These are phyloP conservation scores for Linum trigynum DNA, from an alignment of 345 rosid genomes.

Conservation along the genomic window DNA sequence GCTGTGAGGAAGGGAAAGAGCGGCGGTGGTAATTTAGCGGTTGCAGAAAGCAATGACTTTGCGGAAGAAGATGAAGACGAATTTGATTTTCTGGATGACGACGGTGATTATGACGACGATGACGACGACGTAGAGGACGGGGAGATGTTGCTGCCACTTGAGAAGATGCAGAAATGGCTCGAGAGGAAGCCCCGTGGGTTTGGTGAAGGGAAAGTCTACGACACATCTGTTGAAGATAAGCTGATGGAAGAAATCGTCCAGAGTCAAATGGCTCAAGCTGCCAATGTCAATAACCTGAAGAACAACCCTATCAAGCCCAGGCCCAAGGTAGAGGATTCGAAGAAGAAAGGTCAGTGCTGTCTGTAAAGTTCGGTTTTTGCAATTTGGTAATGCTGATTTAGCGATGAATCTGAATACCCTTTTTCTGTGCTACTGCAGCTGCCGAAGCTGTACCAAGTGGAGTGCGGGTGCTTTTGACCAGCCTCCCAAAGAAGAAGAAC, in stretches of 20 bases:
- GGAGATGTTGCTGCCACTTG: conserved; percentile 38
- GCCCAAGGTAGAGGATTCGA: conserved; percentile 20
- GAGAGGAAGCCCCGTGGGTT: conserved; percentile 68
- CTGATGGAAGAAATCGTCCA: background rate
- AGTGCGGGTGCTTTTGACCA: conserved; percentile 43
- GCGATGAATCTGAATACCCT: background rate
- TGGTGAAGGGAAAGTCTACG: conserved; percentile 46
- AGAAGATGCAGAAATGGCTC: conserved; percentile 57
- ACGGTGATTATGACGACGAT: conserved; percentile 16
- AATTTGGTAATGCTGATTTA: background rate
- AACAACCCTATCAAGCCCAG: conserved; percentile 29
- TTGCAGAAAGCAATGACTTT: no score
- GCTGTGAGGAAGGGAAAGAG: conserved; percentile 21
- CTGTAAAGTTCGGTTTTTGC: background rate
- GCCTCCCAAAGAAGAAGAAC: conserved; percentile 93
- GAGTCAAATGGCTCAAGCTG: background rate
- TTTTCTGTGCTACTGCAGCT: conserved; percentile 24
- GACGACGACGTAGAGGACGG: conserved; percentile 24
- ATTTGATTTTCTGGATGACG: conserved; percentile 18
- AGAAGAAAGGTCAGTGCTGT: conserved; percentile 26
- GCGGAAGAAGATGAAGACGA: conserved; percentile 17
- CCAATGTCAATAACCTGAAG: conserved; percentile 37
- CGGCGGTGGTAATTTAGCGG: background rate
- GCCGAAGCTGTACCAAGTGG: conserved; percentile 35
- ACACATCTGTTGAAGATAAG: no score